A percentile compares a stretch with the other conserved stretches of the same genome.
These are phyloP conservation scores for Cladobotryum mycophilum DNA, from an alignment of 2,329 filamentous ascomycete species.

Conservation along the genomic window DNA sequence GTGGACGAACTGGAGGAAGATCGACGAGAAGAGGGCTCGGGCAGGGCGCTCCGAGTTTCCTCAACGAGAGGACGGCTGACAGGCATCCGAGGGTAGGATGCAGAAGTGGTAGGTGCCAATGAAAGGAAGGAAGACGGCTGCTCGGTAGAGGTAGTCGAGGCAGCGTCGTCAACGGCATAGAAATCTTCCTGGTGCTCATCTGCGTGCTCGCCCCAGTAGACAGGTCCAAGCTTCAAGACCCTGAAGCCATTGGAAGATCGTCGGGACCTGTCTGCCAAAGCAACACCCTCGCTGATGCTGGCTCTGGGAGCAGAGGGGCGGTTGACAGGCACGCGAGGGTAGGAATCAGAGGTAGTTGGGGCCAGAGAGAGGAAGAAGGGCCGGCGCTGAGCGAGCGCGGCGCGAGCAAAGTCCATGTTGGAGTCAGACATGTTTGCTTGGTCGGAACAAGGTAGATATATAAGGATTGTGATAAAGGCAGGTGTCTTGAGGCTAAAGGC, in stretches of 20 bases:
- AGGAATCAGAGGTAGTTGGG: slow-evolving; percentile 51
- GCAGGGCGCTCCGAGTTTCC: slow-evolving; percentile 17
- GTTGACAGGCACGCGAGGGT: slow-evolving; percentile 36
- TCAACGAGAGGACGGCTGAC: slow-evolving; percentile 17
- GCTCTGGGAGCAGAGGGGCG: slow-evolving; percentile 16
- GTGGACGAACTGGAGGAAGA: slow-evolving; percentile 47
- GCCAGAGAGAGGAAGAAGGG: slow-evolving; percentile 50
- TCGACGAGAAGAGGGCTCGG: slow-evolving; percentile 34
- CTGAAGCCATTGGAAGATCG: slow-evolving; percentile 48
- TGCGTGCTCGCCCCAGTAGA: slow-evolving; percentile 56
- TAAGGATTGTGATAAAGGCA: not conserved
- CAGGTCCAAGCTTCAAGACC: slow-evolving; percentile 59
- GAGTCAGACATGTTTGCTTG: slow-evolving; percentile 4
- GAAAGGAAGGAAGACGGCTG: slow-evolving; percentile 36
- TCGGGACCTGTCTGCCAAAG: slow-evolving; percentile 21
- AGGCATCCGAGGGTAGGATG: slow-evolving; percentile 46
- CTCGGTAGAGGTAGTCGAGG: not conserved
- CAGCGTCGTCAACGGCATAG: slow-evolving; percentile 28
- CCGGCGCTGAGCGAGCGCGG: slow-evolving; percentile 10
- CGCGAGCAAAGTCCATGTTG: slow-evolving; percentile 11
- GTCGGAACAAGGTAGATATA: slow-evolving; percentile 4
- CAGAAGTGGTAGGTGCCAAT: slow-evolving; percentile 52
- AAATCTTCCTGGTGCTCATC: slow-evolving; percentile 53
- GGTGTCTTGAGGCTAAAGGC: not conserved
- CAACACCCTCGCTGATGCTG: slow-evolving; percentile 15